Evolutionary conservation across 805 yeast species (phyloP).

Genomic region (Dipodascopsis tothii): DNA sequence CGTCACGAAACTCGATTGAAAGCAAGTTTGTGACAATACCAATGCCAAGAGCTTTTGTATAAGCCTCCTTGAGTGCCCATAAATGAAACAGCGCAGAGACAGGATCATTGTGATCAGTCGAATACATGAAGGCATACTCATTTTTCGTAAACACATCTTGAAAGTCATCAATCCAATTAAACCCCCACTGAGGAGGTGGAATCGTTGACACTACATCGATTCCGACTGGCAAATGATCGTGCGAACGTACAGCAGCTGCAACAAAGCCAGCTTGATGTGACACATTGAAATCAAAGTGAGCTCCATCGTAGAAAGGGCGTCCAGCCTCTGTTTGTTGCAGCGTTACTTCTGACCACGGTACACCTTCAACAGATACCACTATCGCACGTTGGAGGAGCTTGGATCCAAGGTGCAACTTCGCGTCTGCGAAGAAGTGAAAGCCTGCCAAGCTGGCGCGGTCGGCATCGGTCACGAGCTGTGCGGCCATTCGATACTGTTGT

Average conservation of each 20-base stretch:
- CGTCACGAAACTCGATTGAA: conserved; percentile 28
- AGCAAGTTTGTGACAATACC: conserved; percentile 43
- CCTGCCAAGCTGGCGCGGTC: too few species aligned
- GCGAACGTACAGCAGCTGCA: conserved; percentile 11
- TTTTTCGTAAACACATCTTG: conserved; percentile 11
- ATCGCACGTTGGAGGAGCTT: conserved; percentile 13
- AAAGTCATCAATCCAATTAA: conserved; percentile 12
- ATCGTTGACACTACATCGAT: conserved; percentile 10
- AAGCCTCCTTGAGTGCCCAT: conserved; percentile 80
- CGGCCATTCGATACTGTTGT: too few species aligned
- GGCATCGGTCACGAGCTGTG: too few species aligned
- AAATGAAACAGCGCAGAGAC: conserved; percentile 32
- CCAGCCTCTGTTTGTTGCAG: conserved; percentile 7
- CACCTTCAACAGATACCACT: conserved; percentile 3
- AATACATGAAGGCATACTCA: conserved; percentile 6
- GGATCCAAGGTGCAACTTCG: conserved; percentile 11
- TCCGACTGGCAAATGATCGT: conserved; percentile 8
- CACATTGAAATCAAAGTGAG: conserved; percentile 15
- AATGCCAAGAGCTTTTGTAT: conserved; percentile 56
- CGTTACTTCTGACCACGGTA: conserved; percentile 4
- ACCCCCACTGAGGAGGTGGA: conserved; percentile 6
- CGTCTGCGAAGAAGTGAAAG: conserved; percentile 14
- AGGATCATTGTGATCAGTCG: neutral
- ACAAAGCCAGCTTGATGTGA: conserved; percentile 18
- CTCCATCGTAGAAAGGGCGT: conserved; percentile 5